Evolutionary conservation across 805 yeast genomes (phyloP).

Genomic region (Teunomyces cretensis): DNA sequence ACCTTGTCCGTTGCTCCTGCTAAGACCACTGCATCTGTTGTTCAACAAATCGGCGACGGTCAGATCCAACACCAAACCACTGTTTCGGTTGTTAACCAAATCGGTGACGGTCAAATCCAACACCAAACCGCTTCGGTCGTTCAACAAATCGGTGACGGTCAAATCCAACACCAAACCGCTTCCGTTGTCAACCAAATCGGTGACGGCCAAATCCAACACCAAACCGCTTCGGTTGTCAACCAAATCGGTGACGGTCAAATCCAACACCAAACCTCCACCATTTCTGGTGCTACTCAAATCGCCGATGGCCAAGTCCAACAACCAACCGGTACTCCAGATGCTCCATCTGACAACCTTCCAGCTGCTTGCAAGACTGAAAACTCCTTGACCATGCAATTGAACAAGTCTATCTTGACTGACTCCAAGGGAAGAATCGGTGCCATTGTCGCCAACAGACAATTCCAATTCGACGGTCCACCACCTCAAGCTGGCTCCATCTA

Average conservation of each 20-base stretch:
- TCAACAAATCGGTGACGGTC: conserved; percentile 50
- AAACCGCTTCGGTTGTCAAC: conserved; percentile 43
- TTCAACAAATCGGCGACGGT: conserved; percentile 48
- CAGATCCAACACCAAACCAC: conserved; percentile 48
- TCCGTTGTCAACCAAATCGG: conserved; percentile 48
- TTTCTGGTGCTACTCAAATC: conserved; percentile 24
- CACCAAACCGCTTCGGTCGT: conserved; percentile 35
- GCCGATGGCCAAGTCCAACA: conserved; percentile 35
- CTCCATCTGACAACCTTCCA: conserved; percentile 8
- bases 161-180: conserved; percentile 46
- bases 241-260: conserved; percentile 51
- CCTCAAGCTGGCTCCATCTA: conserved; percentile 57
- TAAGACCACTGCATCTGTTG: conserved; percentile 40
- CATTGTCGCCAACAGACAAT: conserved; percentile 79
- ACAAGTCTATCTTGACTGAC: conserved; percentile 55
- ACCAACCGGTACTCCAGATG: conserved; percentile 11
- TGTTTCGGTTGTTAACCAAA: conserved; percentile 44
- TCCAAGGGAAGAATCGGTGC: conserved; percentile 69
- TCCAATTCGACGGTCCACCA: conserved; percentile 78
- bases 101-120: conserved; percentile 50
- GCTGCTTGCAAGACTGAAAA: conserved; percentile 21
- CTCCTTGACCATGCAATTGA: conserved; percentile 56
- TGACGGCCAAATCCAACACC: conserved; percentile 51
- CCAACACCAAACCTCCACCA: conserved; percentile 27
- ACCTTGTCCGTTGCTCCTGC: conserved; percentile 45